phyloP scores from a whole-genome alignment of 371 early-diverging fungal species.

The Mortierella sp. region DNA sequence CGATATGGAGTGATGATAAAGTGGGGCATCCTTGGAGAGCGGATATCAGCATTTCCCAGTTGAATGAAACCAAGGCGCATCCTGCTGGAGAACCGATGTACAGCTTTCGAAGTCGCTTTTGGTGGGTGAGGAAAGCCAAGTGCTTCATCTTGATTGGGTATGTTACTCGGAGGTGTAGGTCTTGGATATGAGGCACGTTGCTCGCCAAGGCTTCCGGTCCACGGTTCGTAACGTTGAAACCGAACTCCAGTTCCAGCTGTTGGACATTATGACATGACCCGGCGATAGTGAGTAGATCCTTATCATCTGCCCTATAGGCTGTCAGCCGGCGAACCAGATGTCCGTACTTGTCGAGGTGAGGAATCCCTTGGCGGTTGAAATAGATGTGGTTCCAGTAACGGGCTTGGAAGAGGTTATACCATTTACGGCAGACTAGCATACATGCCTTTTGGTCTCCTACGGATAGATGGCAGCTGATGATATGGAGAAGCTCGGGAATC shows the following conservation, averaged over 20 bases:
- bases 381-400: conserved; percentile 27
- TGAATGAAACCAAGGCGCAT: background rate
- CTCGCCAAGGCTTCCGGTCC: background rate
- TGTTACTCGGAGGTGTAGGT: background rate
- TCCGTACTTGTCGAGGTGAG: conserved; percentile 20
- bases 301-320: background rate
- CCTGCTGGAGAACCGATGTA: background rate
- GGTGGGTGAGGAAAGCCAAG: conserved; percentile 5
- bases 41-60: conserved; percentile 6
- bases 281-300: conserved; percentile 6
- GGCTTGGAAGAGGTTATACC: conserved; percentile 20
- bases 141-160: background rate
- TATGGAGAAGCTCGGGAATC: conserved; percentile 33
- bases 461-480: conserved; percentile 29
- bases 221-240: background rate
- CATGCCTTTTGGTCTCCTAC: conserved; percentile 25
- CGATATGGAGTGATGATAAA: conserved; percentile 5
- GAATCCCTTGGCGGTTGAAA: conserved; percentile 17
- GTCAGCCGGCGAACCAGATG: conserved; percentile 18
- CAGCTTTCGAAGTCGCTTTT: conserved; percentile 8
- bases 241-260: conserved; percentile 4
- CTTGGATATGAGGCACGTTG: conserved; percentile 12
- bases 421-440: conserved; percentile 32
- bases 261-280: conserved; percentile 22
- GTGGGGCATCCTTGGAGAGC: conserved; percentile 12